Conservation (phyloP, 1,139 yeast genomes). For the Hemisphaericaspora subhashii region DNA sequence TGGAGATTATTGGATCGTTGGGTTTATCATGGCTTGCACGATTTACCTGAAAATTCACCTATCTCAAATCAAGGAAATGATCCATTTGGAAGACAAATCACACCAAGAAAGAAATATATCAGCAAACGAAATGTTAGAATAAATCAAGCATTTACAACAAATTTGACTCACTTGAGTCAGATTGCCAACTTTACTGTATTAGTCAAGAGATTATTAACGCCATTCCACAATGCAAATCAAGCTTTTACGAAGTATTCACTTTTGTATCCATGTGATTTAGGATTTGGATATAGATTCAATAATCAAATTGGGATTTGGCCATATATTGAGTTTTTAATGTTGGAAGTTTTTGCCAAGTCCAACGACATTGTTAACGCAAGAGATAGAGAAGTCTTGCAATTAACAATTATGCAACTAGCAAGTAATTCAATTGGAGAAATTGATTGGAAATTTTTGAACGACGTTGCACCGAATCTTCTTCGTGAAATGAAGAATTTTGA, state of each 20-base stretch:
- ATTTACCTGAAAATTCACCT: constrained; percentile 15
- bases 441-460: constrained; percentile 61
- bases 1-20: constrained; percentile 79
- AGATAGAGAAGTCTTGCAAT: constrained; percentile 51
- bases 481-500: constrained; percentile 47
- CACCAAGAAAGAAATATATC: constrained; percentile 20
- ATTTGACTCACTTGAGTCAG: constrained; percentile 47
- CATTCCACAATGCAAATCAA: constrained; percentile 22
- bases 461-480: constrained; percentile 31
- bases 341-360: constrained; percentile 61
- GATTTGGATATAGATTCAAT: constrained; percentile 52
- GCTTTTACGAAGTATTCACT: constrained; percentile 40
- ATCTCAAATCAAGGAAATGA: constrained; percentile 7
- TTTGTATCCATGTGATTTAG: constrained; percentile 68
- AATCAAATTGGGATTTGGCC: constrained; percentile 72
- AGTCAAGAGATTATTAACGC: constrained; percentile 35
- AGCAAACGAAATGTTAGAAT: constrained; percentile 31
- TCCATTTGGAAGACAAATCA: constrained; percentile 7
- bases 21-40: constrained; percentile 50
- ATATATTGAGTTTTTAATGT: constrained; percentile 68
- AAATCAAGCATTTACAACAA: constrained; percentile 33
- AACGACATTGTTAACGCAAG: constrained; percentile 25
- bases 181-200: constrained; percentile 64
- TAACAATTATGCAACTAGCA: constrained; percentile 52
- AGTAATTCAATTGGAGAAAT: constrained; percentile 55